Base-by-base conservation (phyloP, 208 protist species). In the Porcisia hertigi region DNA sequence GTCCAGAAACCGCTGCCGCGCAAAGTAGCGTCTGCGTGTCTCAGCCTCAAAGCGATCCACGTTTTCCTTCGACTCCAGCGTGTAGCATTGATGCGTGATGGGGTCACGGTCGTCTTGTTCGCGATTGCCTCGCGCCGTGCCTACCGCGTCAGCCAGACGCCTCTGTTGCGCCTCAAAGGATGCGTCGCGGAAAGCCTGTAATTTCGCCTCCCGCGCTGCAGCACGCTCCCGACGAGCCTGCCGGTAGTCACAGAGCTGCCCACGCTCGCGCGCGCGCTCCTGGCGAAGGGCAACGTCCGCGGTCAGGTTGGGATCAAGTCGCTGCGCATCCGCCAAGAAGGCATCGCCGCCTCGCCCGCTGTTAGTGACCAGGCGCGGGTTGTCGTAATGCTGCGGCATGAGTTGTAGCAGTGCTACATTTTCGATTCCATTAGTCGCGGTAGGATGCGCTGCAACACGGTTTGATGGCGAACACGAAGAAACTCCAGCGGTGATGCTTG, bases 71-170 rank as follows among this genome's bases (percentile, higher is more conserved):
- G 85, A 85, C 30, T 86, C 85, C 20, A 23, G 58, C 8, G 81
- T 89, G 67, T 85, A 74, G 60, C 82, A 92, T 36, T 88, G 80
- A 30, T 88, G 88, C 4, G 88, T 94, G 54, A 94, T 77, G 6
- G 81, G 83, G 63, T 94, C 86, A 60, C 86, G 78, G 36, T 81
- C 80, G 47, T 92, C 86, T n/a, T 81, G 84, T 25, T 81, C 82
- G 23, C 85, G 79, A 73, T 94, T 94, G 25, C 76, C 78, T 23
- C 77, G 55, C 18, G 71, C 76, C 36, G 84, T 67, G 1, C 87
- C 85, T 0, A 81, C 81, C 20, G 84, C 54, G 9, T 53, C n/a
- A 11, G 73, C 76, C 7, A 75, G 74, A 41, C 83, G 84, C 16
- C 72, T 57, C 74, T 84, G 64, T 43, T 71, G 52, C 36, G 65